phyloP scores from a whole-genome alignment of 306 rosid genomes.

The Sechiopsis laciniata region DNA sequence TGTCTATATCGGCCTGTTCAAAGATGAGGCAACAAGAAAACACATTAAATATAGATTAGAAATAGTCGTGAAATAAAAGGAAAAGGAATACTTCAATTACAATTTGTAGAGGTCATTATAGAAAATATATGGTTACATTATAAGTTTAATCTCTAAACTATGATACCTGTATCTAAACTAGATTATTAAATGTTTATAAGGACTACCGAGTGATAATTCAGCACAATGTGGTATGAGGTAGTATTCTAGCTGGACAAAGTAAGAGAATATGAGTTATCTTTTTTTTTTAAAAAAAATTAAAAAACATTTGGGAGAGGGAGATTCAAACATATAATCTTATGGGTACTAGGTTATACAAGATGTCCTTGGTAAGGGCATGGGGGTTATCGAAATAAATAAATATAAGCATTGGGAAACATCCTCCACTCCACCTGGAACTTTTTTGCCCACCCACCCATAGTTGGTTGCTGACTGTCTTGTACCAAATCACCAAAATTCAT shows the following conservation, averaged over 20 bases:
- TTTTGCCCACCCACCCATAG: neutral
- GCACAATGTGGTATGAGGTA: neutral
- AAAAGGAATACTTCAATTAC: too few relatives aligned
- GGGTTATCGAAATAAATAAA: too few relatives aligned
- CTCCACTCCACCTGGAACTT: neutral
- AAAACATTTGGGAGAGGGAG: too few relatives aligned
- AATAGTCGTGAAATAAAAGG: neutral
- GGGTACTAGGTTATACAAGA: too few relatives aligned
- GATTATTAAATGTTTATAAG: neutral
- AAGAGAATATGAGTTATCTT: too few relatives aligned
- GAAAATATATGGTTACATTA: neutral
- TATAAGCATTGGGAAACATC: neutral
- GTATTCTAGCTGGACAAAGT: neutral
- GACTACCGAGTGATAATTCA: neutral
- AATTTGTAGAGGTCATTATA: too few relatives aligned
- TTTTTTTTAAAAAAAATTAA: too few relatives aligned
- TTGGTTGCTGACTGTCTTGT: neutral
- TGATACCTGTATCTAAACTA: neutral
- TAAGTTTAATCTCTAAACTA: neutral
- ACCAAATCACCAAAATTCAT: neutral
- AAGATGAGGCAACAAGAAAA: neutral
- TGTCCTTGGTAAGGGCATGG: too few relatives aligned
- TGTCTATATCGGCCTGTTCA: conserved; percentile 82
- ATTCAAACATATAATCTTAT: too few relatives aligned
- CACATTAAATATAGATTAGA: neutral